A percentile compares a stretch with the other conserved stretches of the same genome.
Evolutionary conservation across 352 stramenopile species (phyloP).

Genomic region (Globisporangium yorkense): DNA sequence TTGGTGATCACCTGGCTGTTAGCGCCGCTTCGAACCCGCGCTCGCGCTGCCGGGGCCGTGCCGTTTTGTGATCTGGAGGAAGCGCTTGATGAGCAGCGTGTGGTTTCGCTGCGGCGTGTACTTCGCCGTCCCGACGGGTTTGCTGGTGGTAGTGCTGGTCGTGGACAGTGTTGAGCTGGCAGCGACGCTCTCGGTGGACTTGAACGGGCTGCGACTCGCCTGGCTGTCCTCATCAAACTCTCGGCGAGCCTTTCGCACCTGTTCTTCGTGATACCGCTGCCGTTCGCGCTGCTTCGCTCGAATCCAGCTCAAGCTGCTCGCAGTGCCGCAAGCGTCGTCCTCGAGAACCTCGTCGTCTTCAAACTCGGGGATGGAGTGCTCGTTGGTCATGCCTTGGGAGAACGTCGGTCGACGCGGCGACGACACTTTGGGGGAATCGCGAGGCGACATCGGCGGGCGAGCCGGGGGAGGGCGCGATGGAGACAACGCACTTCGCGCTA

Average conservation of each 20-base stretch:
- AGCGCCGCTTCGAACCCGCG: neutral
- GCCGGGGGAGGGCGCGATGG: conserved; percentile 1
- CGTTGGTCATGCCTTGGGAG: neutral
- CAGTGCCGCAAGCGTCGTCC: conserved; percentile 11
- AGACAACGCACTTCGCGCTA: neutral
- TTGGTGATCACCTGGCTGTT: neutral
- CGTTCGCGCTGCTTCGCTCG: conserved; percentile 4
- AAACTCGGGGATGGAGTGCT: conserved; percentile 24
- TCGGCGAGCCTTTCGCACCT: neutral
- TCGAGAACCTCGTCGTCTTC: conserved; percentile 38
- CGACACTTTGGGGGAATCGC: conserved; percentile 1
- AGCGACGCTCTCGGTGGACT: conserved; percentile 27
- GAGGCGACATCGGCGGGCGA: conserved; percentile 6
- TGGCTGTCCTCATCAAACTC: conserved; percentile 14
- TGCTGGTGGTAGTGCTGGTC: conserved; percentile 8
- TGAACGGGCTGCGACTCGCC: conserved; percentile 10
- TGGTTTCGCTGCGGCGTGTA: conserved; percentile 54
- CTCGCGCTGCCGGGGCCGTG: neutral
- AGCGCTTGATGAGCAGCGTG: conserved; percentile 47
- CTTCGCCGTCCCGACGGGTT: conserved; percentile 37
- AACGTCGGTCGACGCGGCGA: conserved; percentile 2
- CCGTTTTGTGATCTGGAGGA: conserved; percentile 34
- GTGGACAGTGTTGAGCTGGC: conserved; percentile 18
- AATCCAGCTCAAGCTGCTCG: conserved; percentile 7
- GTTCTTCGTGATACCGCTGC: conserved; percentile 6